Percentiles rank a stretch among this genome's conserved stretches.
Conservation (phyloP, 805 yeast genomes). For the Metschnikowia koreensis region DNA sequence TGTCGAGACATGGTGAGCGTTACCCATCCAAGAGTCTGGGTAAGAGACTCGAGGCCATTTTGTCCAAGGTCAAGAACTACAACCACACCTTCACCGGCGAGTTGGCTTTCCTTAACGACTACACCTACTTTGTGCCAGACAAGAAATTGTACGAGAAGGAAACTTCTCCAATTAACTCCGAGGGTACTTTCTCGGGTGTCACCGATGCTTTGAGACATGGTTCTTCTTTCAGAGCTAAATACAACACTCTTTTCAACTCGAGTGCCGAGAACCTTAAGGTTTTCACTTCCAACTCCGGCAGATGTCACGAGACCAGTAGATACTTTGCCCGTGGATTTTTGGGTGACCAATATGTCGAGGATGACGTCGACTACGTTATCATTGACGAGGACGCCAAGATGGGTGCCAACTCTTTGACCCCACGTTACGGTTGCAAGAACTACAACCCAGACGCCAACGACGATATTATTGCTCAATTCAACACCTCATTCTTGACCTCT, state of each 20-base stretch:
- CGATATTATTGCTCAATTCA: slow-evolving; percentile 26
- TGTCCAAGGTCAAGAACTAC: slow-evolving; percentile 26
- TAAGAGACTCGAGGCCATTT: slow-evolving; percentile 25
- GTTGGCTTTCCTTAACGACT: slow-evolving; percentile 51
- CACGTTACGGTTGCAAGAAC: slow-evolving; percentile 45
- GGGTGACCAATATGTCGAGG: slow-evolving; percentile 38
- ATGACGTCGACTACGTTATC: slow-evolving; percentile 34
- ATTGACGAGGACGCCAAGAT: slow-evolving; percentile 45
- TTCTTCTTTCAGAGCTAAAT: slow-evolving; percentile 44
- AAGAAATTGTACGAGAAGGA: slow-evolving; percentile 47
- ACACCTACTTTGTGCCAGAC: slow-evolving; percentile 47
- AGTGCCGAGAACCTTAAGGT: slow-evolving; percentile 40
- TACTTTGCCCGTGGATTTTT: slow-evolving; percentile 61
- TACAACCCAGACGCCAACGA: slow-evolving; percentile 33
- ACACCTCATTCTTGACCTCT: slow-evolving; percentile 43
- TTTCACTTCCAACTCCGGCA: slow-evolving; percentile 53
- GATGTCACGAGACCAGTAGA: slow-evolving; percentile 55
- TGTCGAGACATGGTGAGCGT: slow-evolving; percentile 80
- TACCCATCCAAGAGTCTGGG: slow-evolving; percentile 46
- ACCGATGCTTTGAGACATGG: slow-evolving; percentile 51
- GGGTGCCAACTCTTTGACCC: slow-evolving; percentile 63
- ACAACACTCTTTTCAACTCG: slow-evolving; percentile 44
- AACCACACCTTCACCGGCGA: slow-evolving; percentile 44
- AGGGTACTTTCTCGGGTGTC: slow-evolving; percentile 52
- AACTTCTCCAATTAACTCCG: slow-evolving; percentile 44